These are phyloP conservation scores for Cladorrhinum sp. DNA, from an alignment of 2,329 filamentous ascomycete genomes.

Conservation along the genomic window DNA sequence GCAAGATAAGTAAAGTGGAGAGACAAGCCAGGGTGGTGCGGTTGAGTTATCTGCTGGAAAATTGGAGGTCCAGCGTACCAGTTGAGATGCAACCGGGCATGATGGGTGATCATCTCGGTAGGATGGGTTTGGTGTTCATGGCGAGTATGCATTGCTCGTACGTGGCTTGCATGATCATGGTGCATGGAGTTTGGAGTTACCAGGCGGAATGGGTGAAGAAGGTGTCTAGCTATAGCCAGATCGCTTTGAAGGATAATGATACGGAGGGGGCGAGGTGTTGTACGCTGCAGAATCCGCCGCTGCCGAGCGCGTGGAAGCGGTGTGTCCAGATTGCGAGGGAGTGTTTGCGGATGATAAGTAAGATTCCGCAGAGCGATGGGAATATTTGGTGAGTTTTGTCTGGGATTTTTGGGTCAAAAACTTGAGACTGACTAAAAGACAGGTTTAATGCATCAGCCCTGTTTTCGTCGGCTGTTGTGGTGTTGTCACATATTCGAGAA, in stretches of 20 bases:
- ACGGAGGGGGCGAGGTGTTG: not conserved
- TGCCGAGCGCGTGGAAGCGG: slow-evolving; percentile 33
- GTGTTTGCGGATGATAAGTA: slow-evolving; percentile 34
- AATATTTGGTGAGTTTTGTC: slow-evolving; percentile 32
- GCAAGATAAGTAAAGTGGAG: slow-evolving; percentile 27
- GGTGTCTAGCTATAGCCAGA: slow-evolving; percentile 31
- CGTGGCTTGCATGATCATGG: slow-evolving; percentile 35
- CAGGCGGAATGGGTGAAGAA: slow-evolving; percentile 38
- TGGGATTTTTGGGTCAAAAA: not conserved
- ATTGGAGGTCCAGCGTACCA: slow-evolving; percentile 38
- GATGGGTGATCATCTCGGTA: slow-evolving; percentile 29
- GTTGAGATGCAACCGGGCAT: slow-evolving; percentile 34
- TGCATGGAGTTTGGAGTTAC: slow-evolving; percentile 40
- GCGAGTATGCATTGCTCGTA: slow-evolving; percentile 39
- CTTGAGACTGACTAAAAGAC: not conserved
- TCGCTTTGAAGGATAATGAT: slow-evolving; percentile 28
- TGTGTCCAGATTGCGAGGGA: slow-evolving; percentile 35
- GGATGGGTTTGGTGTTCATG: slow-evolving; percentile 35
- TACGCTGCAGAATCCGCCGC: slow-evolving; percentile 19
- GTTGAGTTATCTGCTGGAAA: slow-evolving; percentile 34
- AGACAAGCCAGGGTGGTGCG: slow-evolving; percentile 31
- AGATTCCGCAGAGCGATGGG: slow-evolving; percentile 32
- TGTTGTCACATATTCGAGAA: slow-evolving; percentile 35
- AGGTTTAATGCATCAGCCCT: slow-evolving; percentile 28
- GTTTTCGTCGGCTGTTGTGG: slow-evolving; percentile 35